Base-by-base conservation (phyloP, 2,329 filamentous ascomycete species). In the Exserohilum turcica region DNA sequence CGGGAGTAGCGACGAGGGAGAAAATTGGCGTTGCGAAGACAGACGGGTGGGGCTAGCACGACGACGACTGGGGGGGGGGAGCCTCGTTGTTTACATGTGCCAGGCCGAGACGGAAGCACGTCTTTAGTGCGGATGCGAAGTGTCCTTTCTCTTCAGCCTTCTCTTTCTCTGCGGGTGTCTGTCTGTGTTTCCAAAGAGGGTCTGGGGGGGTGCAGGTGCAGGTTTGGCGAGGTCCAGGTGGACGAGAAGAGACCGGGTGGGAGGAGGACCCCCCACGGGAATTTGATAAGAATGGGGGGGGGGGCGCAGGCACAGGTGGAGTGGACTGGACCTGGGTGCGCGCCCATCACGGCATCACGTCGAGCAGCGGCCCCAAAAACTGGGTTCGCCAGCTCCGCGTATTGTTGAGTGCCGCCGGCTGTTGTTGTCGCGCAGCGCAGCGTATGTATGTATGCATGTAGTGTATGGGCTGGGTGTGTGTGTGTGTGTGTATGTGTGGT, bases 221-320 rank as follows among this genome's bases (percentile, higher is more conserved):
- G 38, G 33, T 39, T 27, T 47, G 54, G 45, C n/a, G n/a, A n/a
- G n/a, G n/a, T n/a, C n/a, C 48, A 45, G 36, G 52, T 50, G 53
- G 37, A 56, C 46, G 44, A 53, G 48, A 54, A 48, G 54, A 42
- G 36, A n/a, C 43, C 51, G 54, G 48, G 46, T 46, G 43, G 48
- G 27, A 29, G 35, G 42, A n/a, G n/a, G n/a, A n/a, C n/a, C 48
- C 55, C 58, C 56, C 58, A 59, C 58, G 57, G 52, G 37, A 53
- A 59, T 61, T 59, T 56, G 56, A 54, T 59, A 57, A 59, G 43
- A 59, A 24, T 40, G 48, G 44, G 47, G 44, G 50, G 13, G 32
- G 47, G 7, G 33, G n/a, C n/a, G n/a, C n/a, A n/a, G n/a, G n/a
- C n/a, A n/a, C n/a, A n/a, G n/a, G n/a, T n/a, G n/a, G n/a, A n/a